Percentiles rank a stretch among this genome's conserved stretches.
These are phyloP conservation scores for Fusarium napiforme DNA, from an alignment of 2,329 filamentous ascomycete genomes.

Conservation along the genomic window DNA sequence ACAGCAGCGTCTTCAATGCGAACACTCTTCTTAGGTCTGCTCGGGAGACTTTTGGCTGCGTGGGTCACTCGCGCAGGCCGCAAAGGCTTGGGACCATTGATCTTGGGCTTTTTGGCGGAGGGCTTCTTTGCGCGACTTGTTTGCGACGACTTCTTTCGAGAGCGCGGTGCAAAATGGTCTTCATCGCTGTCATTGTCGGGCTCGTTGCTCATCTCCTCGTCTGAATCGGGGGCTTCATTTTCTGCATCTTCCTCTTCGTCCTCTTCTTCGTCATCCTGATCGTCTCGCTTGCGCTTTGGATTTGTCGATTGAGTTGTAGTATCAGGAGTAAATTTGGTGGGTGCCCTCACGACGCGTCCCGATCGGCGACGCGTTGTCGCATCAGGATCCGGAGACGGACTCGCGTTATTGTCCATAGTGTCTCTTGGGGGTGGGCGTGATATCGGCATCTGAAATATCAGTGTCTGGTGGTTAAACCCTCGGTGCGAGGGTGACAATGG, in stretches of 20 bases:
- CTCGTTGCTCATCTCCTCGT: slow-evolving; percentile 58
- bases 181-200: slow-evolving; percentile 61
- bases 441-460: slow-evolving; percentile 34
- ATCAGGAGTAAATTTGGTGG: slow-evolving; percentile 69
- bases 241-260: slow-evolving; percentile 52
- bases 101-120: slow-evolving; percentile 71
- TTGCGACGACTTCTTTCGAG: slow-evolving; percentile 57
- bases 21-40: slow-evolving; percentile 66
- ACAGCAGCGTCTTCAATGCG: slow-evolving; percentile 60
- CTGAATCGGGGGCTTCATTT: slow-evolving; percentile 60
- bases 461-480: slow-evolving; percentile 37
- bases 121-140: slow-evolving; percentile 63
- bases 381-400: slow-evolving; percentile 62
- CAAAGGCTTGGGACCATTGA: slow-evolving; percentile 62
- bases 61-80: slow-evolving; percentile 51
- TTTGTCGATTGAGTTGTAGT: slow-evolving; percentile 52
- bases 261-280: slow-evolving; percentile 56
- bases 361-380: slow-evolving; percentile 71
- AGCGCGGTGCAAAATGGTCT: slow-evolving; percentile 52
- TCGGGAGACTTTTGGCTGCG: slow-evolving; percentile 55
- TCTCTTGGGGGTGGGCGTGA: slow-evolving; percentile 43
- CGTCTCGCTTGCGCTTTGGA: slow-evolving; percentile 68
- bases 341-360: slow-evolving; percentile 72
- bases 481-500: slow-evolving; percentile 45
- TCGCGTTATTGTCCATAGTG: slow-evolving; percentile 66